Conservation (phyloP, 495 filamentous ascomycete genomes). For the Trichoderma orchidacearum region DNA sequence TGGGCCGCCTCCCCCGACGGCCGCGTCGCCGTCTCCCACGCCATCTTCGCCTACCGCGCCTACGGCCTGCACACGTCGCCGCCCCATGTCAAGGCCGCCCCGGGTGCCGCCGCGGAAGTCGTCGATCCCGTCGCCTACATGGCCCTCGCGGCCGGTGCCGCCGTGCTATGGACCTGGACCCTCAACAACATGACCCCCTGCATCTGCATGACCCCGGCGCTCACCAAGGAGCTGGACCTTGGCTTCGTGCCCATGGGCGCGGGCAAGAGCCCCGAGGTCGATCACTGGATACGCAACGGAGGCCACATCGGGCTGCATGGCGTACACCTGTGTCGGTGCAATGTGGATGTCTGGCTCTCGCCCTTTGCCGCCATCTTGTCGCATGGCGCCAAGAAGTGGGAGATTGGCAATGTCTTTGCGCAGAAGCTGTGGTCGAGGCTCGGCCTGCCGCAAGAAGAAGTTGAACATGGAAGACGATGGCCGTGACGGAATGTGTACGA, state of each 20-base stretch:
- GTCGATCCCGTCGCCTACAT: constrained; percentile 1
- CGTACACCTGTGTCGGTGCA: background rate
- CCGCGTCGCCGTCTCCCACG: background rate
- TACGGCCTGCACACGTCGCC: background rate
- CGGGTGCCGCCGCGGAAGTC: too few relatives aligned
- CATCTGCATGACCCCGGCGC: background rate
- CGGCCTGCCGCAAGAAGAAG: background rate
- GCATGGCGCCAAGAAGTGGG: background rate
- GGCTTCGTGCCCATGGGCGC: background rate
- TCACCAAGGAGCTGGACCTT: background rate
- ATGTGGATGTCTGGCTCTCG: background rate
- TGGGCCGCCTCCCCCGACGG: background rate
- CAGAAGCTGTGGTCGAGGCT: background rate
- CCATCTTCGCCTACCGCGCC: background rate
- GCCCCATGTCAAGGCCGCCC: background rate
- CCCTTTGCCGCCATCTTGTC: background rate
- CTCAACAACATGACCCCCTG: background rate
- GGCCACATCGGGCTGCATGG: background rate
- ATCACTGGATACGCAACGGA: background rate
- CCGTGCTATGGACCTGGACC: background rate
- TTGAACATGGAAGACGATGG: background rate
- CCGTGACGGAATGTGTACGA: too few relatives aligned
- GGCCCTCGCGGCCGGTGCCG: background rate
- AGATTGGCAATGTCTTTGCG: background rate
- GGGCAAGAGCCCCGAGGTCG: background rate